Base-by-base conservation (phyloP, 116 monocot species). In the Cymodocea nodosa region DNA sequence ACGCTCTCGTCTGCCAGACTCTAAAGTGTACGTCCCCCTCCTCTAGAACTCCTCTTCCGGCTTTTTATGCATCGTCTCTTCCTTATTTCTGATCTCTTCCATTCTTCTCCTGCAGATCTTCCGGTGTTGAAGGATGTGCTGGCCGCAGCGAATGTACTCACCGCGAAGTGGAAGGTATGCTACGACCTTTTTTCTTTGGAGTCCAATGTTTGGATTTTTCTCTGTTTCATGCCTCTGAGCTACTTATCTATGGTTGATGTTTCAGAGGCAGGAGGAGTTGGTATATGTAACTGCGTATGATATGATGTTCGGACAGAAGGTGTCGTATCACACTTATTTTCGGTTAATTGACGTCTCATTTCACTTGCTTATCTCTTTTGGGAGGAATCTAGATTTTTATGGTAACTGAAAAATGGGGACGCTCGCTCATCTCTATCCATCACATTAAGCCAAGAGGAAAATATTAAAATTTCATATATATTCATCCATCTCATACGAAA, bases 1-100 rank as follows among this genome's bases (percentile, higher is more conserved):
- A 91, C 59, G 97, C 91, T 39, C 97, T 97, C 51, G 85, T 97
- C 52, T 90, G 91, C 80, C 76, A 91, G 62, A 97, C 91, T 60
- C 97, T 91, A 36, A 91, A 91, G 68, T 80, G 91, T 97, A 76
- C 37, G 35, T 15, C 18, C 6, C 18, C 19, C 39, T 2, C 44
- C 44, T 30, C 30, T 30, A 3, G 8, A 62, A 18, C 9, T 37
- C 13, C 4, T 37, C 15, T 59, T 22, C 11, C 63, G 62, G 48
- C 20, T 36, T 24, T 30, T 37, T 36, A 12, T 17, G 50, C 19
- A 16, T 60, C 17, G 56, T 22, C 15, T 58, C 24, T 63, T 11
- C 24, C 17, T 37, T 51, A 55, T 6, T 6, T 25, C 19, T 30
- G 12, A 53, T 65, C 62, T 4, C 17, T 50, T 23, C 4, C 51